A percentile compares a stretch with the other conserved stretches of the same genome.
These are phyloP conservation scores for Musa troglodytarum DNA, from an alignment of 176 grass and related monocot genomes.

Conservation along the genomic window DNA sequence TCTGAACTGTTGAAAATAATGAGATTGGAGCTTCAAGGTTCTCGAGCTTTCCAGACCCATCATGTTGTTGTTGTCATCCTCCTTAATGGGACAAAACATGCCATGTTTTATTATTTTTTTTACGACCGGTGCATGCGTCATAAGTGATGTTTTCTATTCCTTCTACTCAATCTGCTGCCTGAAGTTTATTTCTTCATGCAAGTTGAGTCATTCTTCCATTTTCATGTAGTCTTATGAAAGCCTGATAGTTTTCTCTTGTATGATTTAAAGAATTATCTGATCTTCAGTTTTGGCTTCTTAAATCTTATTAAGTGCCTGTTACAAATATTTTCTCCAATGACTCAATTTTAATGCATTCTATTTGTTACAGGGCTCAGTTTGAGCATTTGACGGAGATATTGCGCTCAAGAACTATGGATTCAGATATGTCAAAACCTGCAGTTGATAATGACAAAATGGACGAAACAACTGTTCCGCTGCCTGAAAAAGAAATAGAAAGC, in stretches of 20 bases:
- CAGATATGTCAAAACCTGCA: slow-evolving; percentile 22
- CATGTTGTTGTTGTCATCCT: too few relatives aligned
- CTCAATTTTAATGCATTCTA: too few relatives aligned
- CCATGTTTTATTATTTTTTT: not conserved
- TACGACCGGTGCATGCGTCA: not conserved
- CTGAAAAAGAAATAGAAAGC: slow-evolving; percentile 21
- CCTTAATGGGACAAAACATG: too few relatives aligned
- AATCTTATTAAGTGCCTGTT: too few relatives aligned
- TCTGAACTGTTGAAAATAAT: too few relatives aligned
- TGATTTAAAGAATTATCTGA: too few relatives aligned
- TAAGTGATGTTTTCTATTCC: not conserved
- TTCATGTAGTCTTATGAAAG: too few relatives aligned
- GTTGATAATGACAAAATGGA: slow-evolving; percentile 12
- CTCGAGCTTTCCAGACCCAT: too few relatives aligned
- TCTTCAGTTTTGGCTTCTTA: too few relatives aligned
- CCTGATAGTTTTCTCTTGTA: too few relatives aligned
- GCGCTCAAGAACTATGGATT: slow-evolving; percentile 49
- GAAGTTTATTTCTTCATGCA: not conserved
- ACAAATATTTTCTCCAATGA: too few relatives aligned
- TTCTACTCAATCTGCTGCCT: not conserved
- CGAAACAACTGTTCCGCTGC: slow-evolving; percentile 1
- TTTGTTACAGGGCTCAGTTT: slow-evolving; percentile 46
- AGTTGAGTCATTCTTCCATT: not conserved
- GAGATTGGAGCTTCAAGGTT: too few relatives aligned
- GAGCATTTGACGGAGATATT: slow-evolving; percentile 51